Evolutionary conservation across 345 rosid genomes (phyloP), one percentile per base, ranked within the genome.

Genomic region (Linum lewisii): DNA sequence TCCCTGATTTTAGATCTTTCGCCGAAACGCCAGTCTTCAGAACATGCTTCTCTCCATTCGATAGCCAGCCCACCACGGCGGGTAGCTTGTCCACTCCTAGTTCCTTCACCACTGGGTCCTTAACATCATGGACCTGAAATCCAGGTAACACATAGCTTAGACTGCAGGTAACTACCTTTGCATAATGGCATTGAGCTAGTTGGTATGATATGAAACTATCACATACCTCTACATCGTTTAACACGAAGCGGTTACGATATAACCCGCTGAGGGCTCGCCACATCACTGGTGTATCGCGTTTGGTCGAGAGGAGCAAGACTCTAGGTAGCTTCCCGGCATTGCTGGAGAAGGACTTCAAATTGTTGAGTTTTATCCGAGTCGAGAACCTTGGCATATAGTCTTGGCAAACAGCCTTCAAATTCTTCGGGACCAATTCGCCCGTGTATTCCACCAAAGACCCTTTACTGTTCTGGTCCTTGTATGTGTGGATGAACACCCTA

Each of bases 231-330:
- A 71, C 75, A 67, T 85, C 84, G 62, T 72, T 79, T 71, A 89
- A 85, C 63, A 32, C 74, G 72, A 87, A 66, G 24, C 72, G 82
- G 66, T 83, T 81, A 56, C 58, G 82, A 73, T 78, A 81, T 76
- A 82, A 65, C 72, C 97, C 92, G 45, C 95, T 85, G 60, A 93
- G 95, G 72, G 79, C 94, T 47, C 90, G 95, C 97, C 95, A 89
- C 56, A 85, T 89, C 6, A 76, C 75, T 36, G 97, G 88, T 44
- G 99, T 82, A 37, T 84, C 82, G 62, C 78, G 89, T 74, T 89
- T 89, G 51, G 97, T 85, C 50, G 96, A 81, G 54, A 93, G 81
- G 53, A 93, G 94, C 70, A 87, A n/a, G 66, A 89, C 84, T 73
- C 69, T 76, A 8, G 87, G 92, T 25, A 63, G 55, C 57, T 45